Conservation (phyloP, 768 basidiomycete species). For the Suillus placidus region DNA sequence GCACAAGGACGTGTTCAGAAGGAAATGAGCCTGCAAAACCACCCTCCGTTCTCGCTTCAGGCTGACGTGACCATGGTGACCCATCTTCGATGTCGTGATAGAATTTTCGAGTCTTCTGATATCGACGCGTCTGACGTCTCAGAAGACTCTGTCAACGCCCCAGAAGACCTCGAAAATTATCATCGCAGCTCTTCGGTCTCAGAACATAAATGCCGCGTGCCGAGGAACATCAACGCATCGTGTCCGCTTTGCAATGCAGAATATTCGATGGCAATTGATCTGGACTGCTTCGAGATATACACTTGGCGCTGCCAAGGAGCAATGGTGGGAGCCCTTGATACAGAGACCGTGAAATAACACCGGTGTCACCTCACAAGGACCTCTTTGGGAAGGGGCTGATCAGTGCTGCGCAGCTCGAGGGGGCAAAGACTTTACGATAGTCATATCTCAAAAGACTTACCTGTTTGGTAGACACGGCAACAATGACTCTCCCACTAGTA, state of each 20-base stretch:
- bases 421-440: neutral
- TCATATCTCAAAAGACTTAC: neutral
- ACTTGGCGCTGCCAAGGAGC: neutral
- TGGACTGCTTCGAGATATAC: neutral
- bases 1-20: conserved; percentile 43
- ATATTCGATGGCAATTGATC: neutral
- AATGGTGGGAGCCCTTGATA: too few species aligned
- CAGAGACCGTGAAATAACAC: neutral
- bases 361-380: neutral
- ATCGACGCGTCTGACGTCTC: too few species aligned
- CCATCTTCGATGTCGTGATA: neutral
- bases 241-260: neutral
- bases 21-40: neutral
- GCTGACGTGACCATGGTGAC: neutral
- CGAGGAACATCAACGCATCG: neutral
- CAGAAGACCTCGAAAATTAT: neutral
- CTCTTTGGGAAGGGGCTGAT: neutral
- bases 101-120: neutral
- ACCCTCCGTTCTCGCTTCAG: neutral
- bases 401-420: neutral
- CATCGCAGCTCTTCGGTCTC: neutral
- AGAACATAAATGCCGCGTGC: neutral
- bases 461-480: neutral
- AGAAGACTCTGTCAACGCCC: neutral
- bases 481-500: neutral